Conservation (phyloP, 1,284 basidiomycete species). For the Meripilus lineatus region DNA sequence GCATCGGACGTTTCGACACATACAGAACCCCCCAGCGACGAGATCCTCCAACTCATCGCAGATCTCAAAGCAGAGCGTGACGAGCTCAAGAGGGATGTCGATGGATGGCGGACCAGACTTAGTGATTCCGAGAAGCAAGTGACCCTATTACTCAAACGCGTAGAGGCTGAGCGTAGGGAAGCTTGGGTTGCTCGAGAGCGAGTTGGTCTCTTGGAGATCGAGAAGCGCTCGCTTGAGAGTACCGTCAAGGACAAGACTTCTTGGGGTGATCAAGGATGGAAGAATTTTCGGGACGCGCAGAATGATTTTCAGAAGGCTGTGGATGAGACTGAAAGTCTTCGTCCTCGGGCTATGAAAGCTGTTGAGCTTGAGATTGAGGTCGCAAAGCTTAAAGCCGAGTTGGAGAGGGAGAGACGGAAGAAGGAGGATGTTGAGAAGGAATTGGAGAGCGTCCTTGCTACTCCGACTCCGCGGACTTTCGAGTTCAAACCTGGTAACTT, state of each 20-base stretch:
- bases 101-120: constrained; percentile 69
- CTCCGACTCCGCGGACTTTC: constrained; percentile 38
- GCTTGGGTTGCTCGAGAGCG: constrained; percentile 72
- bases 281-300: constrained; percentile 28
- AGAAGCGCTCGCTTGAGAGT: constrained; percentile 51
- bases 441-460: constrained; percentile 39
- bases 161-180: constrained; percentile 68
- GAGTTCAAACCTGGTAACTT: constrained; percentile 18
- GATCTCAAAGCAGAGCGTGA: constrained; percentile 78
- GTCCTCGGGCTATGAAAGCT: constrained; percentile 27
- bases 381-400: constrained; percentile 26
- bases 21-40: constrained; percentile 46
- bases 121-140: constrained; percentile 63
- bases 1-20: constrained; percentile 39
- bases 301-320: constrained; percentile 29
- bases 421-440: constrained; percentile 39
- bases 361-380: constrained; percentile 30
- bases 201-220: constrained; percentile 56
- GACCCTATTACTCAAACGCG: constrained; percentile 49
- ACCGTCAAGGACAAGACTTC: constrained; percentile 37
- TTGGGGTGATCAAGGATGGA: constrained; percentile 28
- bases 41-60: constrained; percentile 66
- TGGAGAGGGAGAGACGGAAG: constrained; percentile 34
- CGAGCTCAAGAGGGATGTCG: constrained; percentile 71
- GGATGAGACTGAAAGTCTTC: constrained; percentile 27